Conservation (phyloP, 441 rosid species). For the Populus tomentosa region DNA sequence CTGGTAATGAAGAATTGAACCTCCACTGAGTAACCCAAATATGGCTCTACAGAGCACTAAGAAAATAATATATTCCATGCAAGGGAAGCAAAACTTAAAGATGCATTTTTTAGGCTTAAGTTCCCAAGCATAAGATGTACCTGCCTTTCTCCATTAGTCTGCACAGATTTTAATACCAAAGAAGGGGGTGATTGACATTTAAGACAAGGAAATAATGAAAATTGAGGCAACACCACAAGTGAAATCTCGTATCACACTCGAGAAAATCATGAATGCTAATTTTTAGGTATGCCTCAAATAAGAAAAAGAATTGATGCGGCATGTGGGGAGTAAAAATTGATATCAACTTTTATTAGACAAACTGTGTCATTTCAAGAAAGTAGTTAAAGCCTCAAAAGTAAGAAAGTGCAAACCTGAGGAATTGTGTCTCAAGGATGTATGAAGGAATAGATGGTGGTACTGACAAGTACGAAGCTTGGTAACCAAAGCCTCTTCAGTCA, state of each 20-base stretch:
- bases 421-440: conserved; percentile 66
- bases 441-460: conserved; percentile 87
- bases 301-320: not conserved
- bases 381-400: not conserved
- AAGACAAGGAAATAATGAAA: not conserved
- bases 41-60: not conserved
- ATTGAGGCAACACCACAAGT: not conserved
- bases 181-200: not conserved
- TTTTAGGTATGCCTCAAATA: not conserved
- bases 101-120: not conserved
- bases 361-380: not conserved
- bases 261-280: not conserved
- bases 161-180: not conserved
- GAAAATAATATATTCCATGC: not conserved
- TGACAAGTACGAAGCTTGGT: conserved; percentile 86
- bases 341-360: not conserved
- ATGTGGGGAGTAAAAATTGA: not conserved
- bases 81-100: not conserved
- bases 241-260: not conserved
- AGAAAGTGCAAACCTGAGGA: conserved; percentile 64
- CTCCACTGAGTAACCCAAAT: not conserved
- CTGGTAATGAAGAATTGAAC: not conserved
- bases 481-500: conserved; percentile 95
- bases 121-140: not conserved
- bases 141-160: not conserved